Conservation (phyloP, 257 asterid genomes). For the Penstemon eatonii region DNA sequence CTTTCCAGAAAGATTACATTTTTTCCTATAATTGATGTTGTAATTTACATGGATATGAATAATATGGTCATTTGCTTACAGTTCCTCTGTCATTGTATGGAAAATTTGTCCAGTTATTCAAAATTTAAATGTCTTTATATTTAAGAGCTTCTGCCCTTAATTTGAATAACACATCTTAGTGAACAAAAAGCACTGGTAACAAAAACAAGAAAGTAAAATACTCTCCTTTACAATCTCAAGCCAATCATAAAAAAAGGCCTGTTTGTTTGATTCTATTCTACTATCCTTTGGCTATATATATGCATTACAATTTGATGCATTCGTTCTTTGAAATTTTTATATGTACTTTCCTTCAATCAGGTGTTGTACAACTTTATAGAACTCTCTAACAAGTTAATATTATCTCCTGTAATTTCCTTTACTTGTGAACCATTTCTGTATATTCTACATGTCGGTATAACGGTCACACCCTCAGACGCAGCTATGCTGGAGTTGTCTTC, state of each 20-base stretch:
- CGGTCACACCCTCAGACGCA: conserved; percentile 19
- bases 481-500: conserved; percentile 18
- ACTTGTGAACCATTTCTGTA: conserved; percentile 13
- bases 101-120: no score
- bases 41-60: no score
- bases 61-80: no score
- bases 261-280: background rate
- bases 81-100: no score
- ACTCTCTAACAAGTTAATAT: conserved; percentile 15
- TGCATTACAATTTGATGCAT: background rate
- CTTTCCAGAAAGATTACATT: no score
- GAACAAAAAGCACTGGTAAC: background rate
- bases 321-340: background rate
- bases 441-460: conserved; percentile 21
- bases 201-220: background rate
- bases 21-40: no score
- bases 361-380: conserved; percentile 15
- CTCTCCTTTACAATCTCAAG: background rate
- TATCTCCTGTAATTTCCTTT: conserved; percentile 20
- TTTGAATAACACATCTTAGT: background rate
- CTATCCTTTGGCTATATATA: background rate
- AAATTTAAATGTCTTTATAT: no score
- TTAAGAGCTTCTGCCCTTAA: no score
- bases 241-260: background rate
- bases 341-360: conserved; percentile 11